phyloP scores from a whole-genome alignment of 208 protist species.

The Angomonas ambiguus region DNA sequence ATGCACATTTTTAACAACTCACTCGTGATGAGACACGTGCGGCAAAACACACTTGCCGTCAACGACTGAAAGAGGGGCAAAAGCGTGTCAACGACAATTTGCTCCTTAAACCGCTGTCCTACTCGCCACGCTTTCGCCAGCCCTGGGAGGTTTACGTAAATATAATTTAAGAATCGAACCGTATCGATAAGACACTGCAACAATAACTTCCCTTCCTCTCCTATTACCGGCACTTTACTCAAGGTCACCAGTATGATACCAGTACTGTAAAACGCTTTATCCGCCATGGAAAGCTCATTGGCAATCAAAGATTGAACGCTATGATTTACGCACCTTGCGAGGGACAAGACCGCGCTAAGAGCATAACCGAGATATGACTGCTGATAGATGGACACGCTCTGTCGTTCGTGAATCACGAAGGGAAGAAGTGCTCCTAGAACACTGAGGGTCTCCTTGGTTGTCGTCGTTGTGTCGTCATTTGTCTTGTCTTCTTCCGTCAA shows the following conservation, averaged over 20 bases:
- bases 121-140: conserved; percentile 37
- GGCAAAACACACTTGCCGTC: conserved; percentile 51
- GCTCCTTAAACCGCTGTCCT: conserved; percentile 24
- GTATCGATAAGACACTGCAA: conserved; percentile 53
- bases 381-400: not conserved
- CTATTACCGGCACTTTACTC: conserved; percentile 75
- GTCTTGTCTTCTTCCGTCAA: no score
- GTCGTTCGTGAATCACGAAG: conserved; percentile 36
- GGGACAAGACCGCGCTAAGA: conserved; percentile 32
- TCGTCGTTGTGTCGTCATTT: not conserved
- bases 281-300: conserved; percentile 21
- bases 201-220: conserved; percentile 44
- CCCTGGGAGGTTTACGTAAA: conserved; percentile 35
- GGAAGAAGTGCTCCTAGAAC: conserved; percentile 43
- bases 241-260: conserved; percentile 62
- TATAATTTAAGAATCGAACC: conserved; percentile 51
- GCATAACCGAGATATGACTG: not conserved
- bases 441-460: conserved; percentile 6
- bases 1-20: conserved; percentile 31
- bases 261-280: conserved; percentile 31
- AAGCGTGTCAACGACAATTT: conserved; percentile 47
- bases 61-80: conserved; percentile 50
- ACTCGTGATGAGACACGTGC: conserved; percentile 38
- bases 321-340: conserved; percentile 66
- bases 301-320: conserved; percentile 57